phyloP scores from a whole-genome alignment of 2,329 filamentous ascomycete genomes.

The Thermomyces lanuginosus region DNA sequence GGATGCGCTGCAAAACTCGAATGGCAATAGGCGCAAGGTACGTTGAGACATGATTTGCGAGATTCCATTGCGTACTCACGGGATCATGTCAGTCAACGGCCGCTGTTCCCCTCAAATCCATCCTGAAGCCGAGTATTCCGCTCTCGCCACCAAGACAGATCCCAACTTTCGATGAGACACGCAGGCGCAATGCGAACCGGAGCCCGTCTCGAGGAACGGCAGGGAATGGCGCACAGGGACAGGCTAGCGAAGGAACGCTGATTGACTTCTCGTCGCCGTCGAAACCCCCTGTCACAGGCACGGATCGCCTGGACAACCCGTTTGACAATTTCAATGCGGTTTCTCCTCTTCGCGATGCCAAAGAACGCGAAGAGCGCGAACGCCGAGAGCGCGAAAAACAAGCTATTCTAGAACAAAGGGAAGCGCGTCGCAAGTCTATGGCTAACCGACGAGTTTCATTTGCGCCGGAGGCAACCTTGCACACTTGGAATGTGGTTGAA shows the following conservation, averaged over 20 bases:
- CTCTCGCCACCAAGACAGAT: conserved; percentile 50
- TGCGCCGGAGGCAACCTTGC: conserved; percentile 87
- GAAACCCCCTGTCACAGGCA: conserved; percentile 15
- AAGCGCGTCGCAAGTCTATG: conserved; percentile 80
- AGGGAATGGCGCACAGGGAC: conserved; percentile 9
- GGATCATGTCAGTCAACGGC: conserved; percentile 21
- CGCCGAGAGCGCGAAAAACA: conserved; percentile 41
- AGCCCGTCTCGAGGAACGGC: conserved; percentile 10
- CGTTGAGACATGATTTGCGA: background rate
- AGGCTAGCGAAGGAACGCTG: conserved; percentile 18
- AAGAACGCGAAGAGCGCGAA: conserved; percentile 53
- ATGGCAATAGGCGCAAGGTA: conserved; percentile 69
- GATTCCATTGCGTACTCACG: conserved; percentile 2
- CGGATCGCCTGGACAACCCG: conserved; percentile 32
- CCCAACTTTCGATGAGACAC: conserved; percentile 40
- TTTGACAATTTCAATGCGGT: conserved; percentile 30
- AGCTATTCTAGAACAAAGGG: conserved; percentile 54
- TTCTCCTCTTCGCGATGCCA: conserved; percentile 31
- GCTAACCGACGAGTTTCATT: conserved; percentile 92
- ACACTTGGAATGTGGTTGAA: conserved; percentile 92
- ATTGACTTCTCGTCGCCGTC: conserved; percentile 30
- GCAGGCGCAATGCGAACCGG: conserved; percentile 25
- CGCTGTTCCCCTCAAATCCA: conserved; percentile 43
- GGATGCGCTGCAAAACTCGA: conserved; percentile 59
- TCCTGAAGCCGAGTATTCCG: conserved; percentile 63